Conservation (phyloP, 345 rosid genomes). For the Boechera retrofracta region DNA sequence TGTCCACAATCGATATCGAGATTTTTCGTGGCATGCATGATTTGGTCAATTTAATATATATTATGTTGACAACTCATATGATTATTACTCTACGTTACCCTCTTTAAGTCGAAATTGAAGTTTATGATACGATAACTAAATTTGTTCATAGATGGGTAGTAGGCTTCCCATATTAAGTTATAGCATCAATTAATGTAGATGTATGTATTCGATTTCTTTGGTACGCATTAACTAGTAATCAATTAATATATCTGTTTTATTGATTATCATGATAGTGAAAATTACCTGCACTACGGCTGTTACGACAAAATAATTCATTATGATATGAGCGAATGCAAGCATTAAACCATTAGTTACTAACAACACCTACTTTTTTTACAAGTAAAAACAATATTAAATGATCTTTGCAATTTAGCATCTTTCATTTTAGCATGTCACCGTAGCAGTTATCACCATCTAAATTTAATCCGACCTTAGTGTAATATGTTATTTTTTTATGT, state of each 20-base stretch:
- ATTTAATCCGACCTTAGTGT: background rate
- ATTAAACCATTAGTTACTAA: background rate
- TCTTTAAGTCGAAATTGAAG: background rate
- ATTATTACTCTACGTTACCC: slow-evolving; percentile 14
- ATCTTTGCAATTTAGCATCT: background rate
- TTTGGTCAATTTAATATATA: slow-evolving; percentile 13
- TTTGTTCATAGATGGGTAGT: background rate
- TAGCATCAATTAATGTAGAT: slow-evolving; percentile 16
- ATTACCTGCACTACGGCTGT: slow-evolving; percentile 4
- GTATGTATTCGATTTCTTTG: slow-evolving; percentile 7
- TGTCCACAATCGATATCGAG: slow-evolving; percentile 25
- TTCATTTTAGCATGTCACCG: background rate
- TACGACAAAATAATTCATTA: slow-evolving; percentile 5
- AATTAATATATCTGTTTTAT: slow-evolving; percentile 11
- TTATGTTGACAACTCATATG: slow-evolving; percentile 27
- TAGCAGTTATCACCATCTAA: background rate
- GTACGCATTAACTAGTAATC: slow-evolving; percentile 9
- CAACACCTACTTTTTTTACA: background rate
- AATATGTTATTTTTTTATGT: background rate
- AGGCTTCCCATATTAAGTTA: slow-evolving; percentile 28
- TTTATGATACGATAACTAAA: background rate
- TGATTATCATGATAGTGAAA: slow-evolving; percentile 15
- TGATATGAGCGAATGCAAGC: background rate
- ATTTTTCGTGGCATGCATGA: slow-evolving; percentile 37
- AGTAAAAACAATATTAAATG: background rate